Conservation (phyloP, 768 basidiomycete genomes). For the Kwoniella botswanensis region DNA sequence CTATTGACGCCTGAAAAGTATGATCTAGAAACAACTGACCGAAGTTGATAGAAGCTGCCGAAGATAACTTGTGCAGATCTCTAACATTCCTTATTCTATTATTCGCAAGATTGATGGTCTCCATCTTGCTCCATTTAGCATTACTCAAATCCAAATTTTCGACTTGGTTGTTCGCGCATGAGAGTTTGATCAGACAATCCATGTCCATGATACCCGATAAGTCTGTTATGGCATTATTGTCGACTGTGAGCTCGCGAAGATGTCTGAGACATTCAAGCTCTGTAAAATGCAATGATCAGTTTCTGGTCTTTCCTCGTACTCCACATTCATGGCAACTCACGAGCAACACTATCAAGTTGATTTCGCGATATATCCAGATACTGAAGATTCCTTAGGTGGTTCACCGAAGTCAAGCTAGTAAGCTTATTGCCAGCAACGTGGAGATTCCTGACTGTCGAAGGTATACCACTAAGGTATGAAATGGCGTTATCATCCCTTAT, state of each 20-base stretch:
- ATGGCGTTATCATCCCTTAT: slow-evolving; percentile 57
- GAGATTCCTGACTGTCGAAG: slow-evolving; percentile 56
- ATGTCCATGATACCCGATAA: slow-evolving; percentile 78
- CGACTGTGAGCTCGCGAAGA: slow-evolving; percentile 86
- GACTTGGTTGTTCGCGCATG: slow-evolving; percentile 76
- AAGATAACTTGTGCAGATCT: slow-evolving; percentile 63
- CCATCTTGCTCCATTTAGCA: slow-evolving; percentile 63
- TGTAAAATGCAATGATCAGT: slow-evolving; percentile 56
- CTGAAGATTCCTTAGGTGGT: slow-evolving; percentile 83
- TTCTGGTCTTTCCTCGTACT: not conserved
- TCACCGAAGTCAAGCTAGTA: slow-evolving; percentile 83
- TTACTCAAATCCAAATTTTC: slow-evolving; percentile 62
- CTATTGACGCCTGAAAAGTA: not conserved
- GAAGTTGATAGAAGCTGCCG: slow-evolving; percentile 74
- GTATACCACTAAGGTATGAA: slow-evolving; percentile 61
- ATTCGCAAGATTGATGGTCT: slow-evolving; percentile 79
- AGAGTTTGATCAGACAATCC: slow-evolving; percentile 81
- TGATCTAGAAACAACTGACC: slow-evolving; percentile 66
- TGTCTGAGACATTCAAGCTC: slow-evolving; percentile 83
- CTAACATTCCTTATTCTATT: slow-evolving; percentile 70
- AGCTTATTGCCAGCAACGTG: slow-evolving; percentile 65
- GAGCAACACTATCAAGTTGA: slow-evolving; percentile 81
- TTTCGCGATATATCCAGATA: slow-evolving; percentile 89
- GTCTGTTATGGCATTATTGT: slow-evolving; percentile 77
- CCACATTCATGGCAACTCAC: slow-evolving; percentile 63